These are phyloP conservation scores for Beauveria sp. DNA, from an alignment of 2,329 filamentous ascomycete genomes.

Conservation along the genomic window DNA sequence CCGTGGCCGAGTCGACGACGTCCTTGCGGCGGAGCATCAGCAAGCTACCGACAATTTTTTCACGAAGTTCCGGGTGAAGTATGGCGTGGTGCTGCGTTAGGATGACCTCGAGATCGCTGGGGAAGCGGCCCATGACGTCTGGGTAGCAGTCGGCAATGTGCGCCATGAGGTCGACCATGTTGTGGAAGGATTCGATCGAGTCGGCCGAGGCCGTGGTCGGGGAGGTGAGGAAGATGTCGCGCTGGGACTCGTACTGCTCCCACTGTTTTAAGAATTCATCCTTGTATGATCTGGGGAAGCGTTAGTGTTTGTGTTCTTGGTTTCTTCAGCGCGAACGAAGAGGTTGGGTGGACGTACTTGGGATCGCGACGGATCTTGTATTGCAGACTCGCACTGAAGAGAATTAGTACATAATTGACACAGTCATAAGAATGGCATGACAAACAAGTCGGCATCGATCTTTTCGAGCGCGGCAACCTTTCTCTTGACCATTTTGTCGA, in stretches of 20 bases:
- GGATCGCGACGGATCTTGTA: conserved; percentile 89
- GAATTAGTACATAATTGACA: conserved; percentile 20
- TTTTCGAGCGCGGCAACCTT: conserved; percentile 92
- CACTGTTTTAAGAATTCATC: conserved; percentile 86
- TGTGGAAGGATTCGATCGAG: conserved; percentile 75
- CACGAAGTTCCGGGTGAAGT: conserved; percentile 76
- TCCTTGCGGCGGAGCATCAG: conserved; percentile 87
- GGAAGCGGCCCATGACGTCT: conserved; percentile 67
- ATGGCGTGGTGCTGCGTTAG: conserved; percentile 74
- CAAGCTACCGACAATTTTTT: conserved; percentile 89
- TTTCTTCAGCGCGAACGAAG: background rate
- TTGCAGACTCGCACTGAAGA: conserved; percentile 67
- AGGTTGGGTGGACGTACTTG: conserved; percentile 41
- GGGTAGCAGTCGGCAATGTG: conserved; percentile 94
- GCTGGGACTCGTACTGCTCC: conserved; percentile 83
- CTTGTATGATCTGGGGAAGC: conserved; percentile 61
- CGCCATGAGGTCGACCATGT: conserved; percentile 87
- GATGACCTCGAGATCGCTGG: conserved; percentile 73
- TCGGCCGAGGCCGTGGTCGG: conserved; percentile 71
- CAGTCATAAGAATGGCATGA: conserved; percentile 3
- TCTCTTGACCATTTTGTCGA: conserved; percentile 65
- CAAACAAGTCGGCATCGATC: conserved; percentile 79
- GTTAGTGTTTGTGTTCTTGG: background rate
- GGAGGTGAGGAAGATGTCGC: conserved; percentile 82
- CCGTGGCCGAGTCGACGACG: conserved; percentile 72